Evolutionary conservation across 108 stramenopile genomes (phyloP).

Genomic region (Skeletonema grethae): DNA sequence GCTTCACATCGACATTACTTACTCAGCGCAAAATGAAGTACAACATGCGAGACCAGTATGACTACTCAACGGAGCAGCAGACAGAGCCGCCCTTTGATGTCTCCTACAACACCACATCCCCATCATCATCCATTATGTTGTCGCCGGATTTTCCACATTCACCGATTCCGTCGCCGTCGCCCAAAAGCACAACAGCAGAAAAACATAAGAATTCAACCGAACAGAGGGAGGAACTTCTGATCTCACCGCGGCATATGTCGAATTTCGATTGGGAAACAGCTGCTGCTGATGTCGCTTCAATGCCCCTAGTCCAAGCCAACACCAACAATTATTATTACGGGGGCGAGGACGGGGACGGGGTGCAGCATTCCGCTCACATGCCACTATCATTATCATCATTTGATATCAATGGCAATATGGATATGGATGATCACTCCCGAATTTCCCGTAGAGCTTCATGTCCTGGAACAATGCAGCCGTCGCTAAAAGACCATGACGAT

Average conservation of each 20-base stretch:
- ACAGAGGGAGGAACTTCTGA: background rate
- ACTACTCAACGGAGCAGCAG: background rate
- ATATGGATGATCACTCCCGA: no score
- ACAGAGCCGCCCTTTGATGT: background rate
- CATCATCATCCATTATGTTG: background rate
- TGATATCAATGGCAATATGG: no score
- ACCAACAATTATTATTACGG: background rate
- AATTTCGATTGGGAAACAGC: background rate
- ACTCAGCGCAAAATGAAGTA: no score
- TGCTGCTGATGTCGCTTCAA: background rate
- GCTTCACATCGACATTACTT: no score
- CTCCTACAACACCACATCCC: background rate
- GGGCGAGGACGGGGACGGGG: no score
- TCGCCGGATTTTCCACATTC: background rate
- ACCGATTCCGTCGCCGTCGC: background rate
- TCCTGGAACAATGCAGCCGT: background rate
- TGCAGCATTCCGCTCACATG: background rate
- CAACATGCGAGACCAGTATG: no score
- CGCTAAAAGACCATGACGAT: background rate
- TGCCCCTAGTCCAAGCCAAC: background rate
- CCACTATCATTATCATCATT: background rate
- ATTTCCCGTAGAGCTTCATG: background rate
- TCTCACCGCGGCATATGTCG: background rate
- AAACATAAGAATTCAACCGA: background rate
- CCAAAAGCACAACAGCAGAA: no score